Base-by-base conservation (phyloP, 2,329 filamentous ascomycete species). In the Trichoderma asperellum region DNA sequence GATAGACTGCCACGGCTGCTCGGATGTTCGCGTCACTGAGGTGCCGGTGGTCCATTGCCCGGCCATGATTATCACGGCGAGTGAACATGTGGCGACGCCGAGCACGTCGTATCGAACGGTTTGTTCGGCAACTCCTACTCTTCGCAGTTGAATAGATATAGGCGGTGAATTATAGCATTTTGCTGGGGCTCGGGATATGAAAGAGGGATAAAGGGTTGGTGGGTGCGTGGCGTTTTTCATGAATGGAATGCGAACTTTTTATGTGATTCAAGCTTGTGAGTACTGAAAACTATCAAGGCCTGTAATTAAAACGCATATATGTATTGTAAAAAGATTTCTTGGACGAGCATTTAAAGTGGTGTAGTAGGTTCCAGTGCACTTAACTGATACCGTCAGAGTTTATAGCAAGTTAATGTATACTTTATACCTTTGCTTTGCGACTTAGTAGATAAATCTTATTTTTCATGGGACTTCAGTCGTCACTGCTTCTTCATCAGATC, bases 1-100 rank as follows among this genome's bases (percentile, higher is more conserved):
- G 16, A 68, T 80, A 40, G 73, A 81, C 72, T 81, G 79, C 69
- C 70, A 76, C 56, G 79, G 77, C 2, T 80, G 79, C 69, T 64
- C 72, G 10, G 66, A 71, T 52, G 37, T 80, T 16, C 40, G 52
- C 1, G 71, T 79, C 7, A 35, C 72, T 14, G 49, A 68, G 2
- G 40, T 71, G 71, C 67, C 74, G 40, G 5, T 71, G 49, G 70
- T 76, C 35, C 66, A 68, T 53, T 80, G 78, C 61, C 77, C 77
- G 6, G 74, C 71, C n/a, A 64, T 69, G 62, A 64, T 59, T 1
- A 73, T 77, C 62, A 74, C 69, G 40, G 70, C 71, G 10, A 75
- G 69, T 0, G 70, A 57, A 18, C 61, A 40, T 12, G 74, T 72
- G 43, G 34, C 43, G n/a, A 74, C 72, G 7, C 71, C 78, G 1